phyloP scores from a whole-genome alignment of 345 rosid genomes.

The Citrus medica region DNA sequence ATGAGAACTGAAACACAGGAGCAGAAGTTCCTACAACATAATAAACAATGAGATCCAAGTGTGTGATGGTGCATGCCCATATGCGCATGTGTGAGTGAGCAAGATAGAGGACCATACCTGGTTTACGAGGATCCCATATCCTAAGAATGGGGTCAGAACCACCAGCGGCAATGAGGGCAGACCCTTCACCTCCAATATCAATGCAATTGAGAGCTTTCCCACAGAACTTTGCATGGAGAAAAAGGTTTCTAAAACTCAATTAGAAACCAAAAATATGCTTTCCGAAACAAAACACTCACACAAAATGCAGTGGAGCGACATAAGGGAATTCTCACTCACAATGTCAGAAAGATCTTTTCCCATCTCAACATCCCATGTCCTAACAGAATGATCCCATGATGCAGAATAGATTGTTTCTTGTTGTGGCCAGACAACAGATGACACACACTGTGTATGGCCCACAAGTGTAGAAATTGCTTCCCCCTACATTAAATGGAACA shows the following conservation, averaged over 20 bases:
- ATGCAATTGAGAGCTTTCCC: slow-evolving; percentile 82
- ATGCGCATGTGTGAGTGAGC: background rate
- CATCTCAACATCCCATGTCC: slow-evolving; percentile 82
- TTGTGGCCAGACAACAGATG: slow-evolving; percentile 87
- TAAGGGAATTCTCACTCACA: slow-evolving; percentile 35
- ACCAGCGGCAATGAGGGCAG: slow-evolving; percentile 84
- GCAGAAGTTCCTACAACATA: slow-evolving; percentile 71
- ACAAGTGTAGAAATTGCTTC: slow-evolving; percentile 72
- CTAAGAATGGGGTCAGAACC: slow-evolving; percentile 90
- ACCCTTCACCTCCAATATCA: slow-evolving; percentile 92
- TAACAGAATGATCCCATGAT: slow-evolving; percentile 95
- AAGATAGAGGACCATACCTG: slow-evolving; percentile 47
- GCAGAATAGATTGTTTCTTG: slow-evolving; percentile 65
- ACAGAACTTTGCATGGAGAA: slow-evolving; percentile 48
- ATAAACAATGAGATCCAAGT: slow-evolving; percentile 6
- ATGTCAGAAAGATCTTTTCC: slow-evolving; percentile 71
- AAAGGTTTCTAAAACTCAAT: background rate
- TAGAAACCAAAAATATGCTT: no score
- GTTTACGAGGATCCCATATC: slow-evolving; percentile 98
- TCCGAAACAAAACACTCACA: background rate
- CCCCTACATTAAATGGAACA: slow-evolving; percentile 44
- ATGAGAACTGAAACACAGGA: slow-evolving; percentile 77
- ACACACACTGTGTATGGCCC: slow-evolving; percentile 89
- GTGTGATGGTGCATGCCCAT: background rate
- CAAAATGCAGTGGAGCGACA: background rate